Base-by-base conservation (phyloP, 768 basidiomycete genomes). In the Rossbeevera mucosa region DNA sequence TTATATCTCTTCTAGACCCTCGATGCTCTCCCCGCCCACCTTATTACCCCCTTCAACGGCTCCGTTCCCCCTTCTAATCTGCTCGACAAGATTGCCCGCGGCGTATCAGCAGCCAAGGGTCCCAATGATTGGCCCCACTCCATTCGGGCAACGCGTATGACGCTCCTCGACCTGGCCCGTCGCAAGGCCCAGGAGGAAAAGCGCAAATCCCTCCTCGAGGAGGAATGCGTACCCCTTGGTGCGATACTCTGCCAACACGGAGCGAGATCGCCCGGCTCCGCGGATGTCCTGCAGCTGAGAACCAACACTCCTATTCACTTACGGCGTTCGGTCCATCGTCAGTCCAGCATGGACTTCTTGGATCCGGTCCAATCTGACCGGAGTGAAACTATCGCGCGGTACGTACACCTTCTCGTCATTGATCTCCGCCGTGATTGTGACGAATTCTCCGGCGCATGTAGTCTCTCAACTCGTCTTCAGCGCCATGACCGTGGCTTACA, bases 341-440 rank as follows among this genome's bases (percentile, higher is more conserved):
- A 89, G 72, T 88, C 88, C 21, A 89, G 88, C 66, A 91, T 91
- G 90, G 90, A 92, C 63, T 91, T 90, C 58, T 81, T 92, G 70
- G 80, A 78, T 53, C 68, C 66, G 11, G 67, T 76, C 26, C 75
- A 76, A 47, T 73, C 71, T 36, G 63, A 71, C 44, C 56, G 50
- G 45, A 80, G 75, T 50, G 76, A 81, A 47, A 74, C 74, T 48
- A 82, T 89, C 63, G 74, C 77, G 51, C 78, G 81, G 88, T 90
- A 69, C 49, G 81, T 75, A n/a, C 31, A 47, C 14, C 18, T 54
- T 52, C 53, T 54, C 44, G 28, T 30, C 21, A 9, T 43, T 30
- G 28, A 55, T 53, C 47, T 26, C 20, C 20, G 42, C 26, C 21
- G 5, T 58, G 52, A 36, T 58, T 1, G 12, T 55, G 55, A 64